Base-by-base conservation (phyloP, 2,329 filamentous ascomycete genomes). In the Thermomyces lanuginosus region DNA sequence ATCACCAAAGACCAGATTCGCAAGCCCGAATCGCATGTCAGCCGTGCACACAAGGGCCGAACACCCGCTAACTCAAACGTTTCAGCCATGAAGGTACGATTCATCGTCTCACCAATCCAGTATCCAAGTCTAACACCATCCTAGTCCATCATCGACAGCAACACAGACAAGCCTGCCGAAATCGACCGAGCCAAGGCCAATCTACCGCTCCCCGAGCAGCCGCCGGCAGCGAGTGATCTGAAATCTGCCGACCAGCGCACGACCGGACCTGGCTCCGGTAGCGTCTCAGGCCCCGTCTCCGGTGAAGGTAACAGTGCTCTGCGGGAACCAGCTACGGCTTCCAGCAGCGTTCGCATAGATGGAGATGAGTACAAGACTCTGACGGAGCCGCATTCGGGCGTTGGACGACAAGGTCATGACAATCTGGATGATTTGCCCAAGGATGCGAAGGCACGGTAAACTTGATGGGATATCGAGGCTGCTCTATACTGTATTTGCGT, bases 201-300 rank as follows among this genome's bases (percentile, higher is more conserved):
- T 55, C 72, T 91, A 16, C 77, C 78, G 27, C 69, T 84, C 26
- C 81, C 80, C 10, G 78, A 86, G 2, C 64, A 84, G 38, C 80
- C 80, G 12, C 77, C 78, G 1, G 58, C 55, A n/a, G 57, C 70
- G n/a, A 77, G 76, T 4, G 79, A 89, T 61, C 83, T 72, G 65
- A 72, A 84, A 49, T 80, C 75, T 0, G 61, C 66, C 26, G 77
- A 86, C 42, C 63, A 63, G 16, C 58, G 67, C 35, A 79, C 58
- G 30, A 72, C 79, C 45, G 76, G 80, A 45, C 70, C 79, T 24
- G 76, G 76, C 36, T 69, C 72, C 18, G 75, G 76, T 11, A 53
- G 63, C 28, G 40, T 62, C 2, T 48, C 65, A 38, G 64, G 58
- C 27, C 61, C 66, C 34, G 53, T 72, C 23, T 66, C 69, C 11